A percentile compares a stretch with the other conserved stretches of the same genome.
These are phyloP conservation scores for Pseudogymnoascus verrucosus DNA, from an alignment of 2,329 filamentous ascomycete genomes.

Conservation along the genomic window DNA sequence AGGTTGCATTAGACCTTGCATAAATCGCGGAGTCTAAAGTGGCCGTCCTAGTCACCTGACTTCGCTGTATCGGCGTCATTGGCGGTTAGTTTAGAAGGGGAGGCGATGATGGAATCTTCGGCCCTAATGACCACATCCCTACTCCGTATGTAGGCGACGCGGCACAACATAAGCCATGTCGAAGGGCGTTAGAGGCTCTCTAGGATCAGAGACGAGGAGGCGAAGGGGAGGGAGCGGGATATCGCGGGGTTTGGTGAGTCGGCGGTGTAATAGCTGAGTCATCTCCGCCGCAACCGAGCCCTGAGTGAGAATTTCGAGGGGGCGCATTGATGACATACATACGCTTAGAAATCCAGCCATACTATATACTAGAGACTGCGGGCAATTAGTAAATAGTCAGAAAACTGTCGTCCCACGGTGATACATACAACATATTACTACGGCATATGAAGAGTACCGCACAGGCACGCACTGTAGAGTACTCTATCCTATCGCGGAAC, in stretches of 20 bases:
- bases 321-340: background rate
- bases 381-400: background rate
- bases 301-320: slow-evolving; percentile 1
- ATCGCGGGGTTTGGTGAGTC: background rate
- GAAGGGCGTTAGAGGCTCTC: background rate
- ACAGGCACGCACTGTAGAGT: background rate
- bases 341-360: background rate
- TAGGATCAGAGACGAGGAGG: background rate
- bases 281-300: background rate
- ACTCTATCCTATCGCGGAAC: background rate
- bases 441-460: background rate
- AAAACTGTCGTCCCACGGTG: background rate
- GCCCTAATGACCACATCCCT: background rate
- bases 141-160: background rate
- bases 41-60: background rate
- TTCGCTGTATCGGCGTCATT: background rate
- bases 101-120: background rate
- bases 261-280: slow-evolving; percentile 1
- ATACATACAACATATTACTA: background rate
- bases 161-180: background rate
- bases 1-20: background rate
- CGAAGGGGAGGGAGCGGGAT: background rate
- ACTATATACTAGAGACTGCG: background rate
- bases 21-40: background rate
- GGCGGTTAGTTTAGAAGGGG: background rate